Evolutionary conservation across 2,329 filamentous ascomycete genomes (phyloP).

Genomic region (Hansfordia pulvinata): DNA sequence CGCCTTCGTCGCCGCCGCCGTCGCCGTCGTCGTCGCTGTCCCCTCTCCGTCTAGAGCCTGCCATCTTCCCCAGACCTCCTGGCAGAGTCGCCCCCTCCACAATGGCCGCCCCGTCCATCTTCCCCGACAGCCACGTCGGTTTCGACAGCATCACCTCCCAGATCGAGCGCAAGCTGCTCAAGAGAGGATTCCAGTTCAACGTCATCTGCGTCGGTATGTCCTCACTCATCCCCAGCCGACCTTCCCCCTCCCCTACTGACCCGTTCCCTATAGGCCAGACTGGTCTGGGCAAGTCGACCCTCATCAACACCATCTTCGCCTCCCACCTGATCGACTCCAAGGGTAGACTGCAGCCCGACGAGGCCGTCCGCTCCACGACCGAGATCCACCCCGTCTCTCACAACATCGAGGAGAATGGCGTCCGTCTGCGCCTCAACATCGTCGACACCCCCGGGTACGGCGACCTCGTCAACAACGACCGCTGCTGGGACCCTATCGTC

Average conservation of each 20-base stretch:
- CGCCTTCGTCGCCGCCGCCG: no score
- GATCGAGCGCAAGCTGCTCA: slow-evolving; percentile 98
- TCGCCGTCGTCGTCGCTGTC: no score
- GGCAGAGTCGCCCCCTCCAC: slow-evolving; percentile 21
- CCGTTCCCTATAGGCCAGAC: slow-evolving; percentile 63
- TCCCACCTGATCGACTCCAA: slow-evolving; percentile 99
- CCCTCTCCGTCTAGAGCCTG: slow-evolving; percentile 14
- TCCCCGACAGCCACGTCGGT: slow-evolving; percentile 96
- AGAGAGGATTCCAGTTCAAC: slow-evolving; percentile 99
- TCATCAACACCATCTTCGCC: slow-evolving; percentile 99
- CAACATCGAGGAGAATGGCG: slow-evolving; percentile 98
- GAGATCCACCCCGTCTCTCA: slow-evolving; percentile 97
- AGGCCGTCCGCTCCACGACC: slow-evolving; percentile 87
- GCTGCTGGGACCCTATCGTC: slow-evolving; percentile 99
- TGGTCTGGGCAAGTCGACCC: slow-evolving; percentile 92
- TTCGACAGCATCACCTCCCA: slow-evolving; percentile 99
- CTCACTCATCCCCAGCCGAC: slow-evolving; percentile 1
- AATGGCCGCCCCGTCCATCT: slow-evolving; percentile 61
- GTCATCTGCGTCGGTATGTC: slow-evolving; percentile 95
- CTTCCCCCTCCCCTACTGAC: slow-evolving; percentile 5
- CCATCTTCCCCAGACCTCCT: slow-evolving; percentile 16
- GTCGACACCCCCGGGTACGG: slow-evolving; percentile 98
- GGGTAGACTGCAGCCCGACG: slow-evolving; percentile 82
- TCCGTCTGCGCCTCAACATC: slow-evolving; percentile 94
- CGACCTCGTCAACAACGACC: slow-evolving; percentile 98